Conservation (phyloP, 805 yeast species). For the Teunomyces gatunensis region DNA sequence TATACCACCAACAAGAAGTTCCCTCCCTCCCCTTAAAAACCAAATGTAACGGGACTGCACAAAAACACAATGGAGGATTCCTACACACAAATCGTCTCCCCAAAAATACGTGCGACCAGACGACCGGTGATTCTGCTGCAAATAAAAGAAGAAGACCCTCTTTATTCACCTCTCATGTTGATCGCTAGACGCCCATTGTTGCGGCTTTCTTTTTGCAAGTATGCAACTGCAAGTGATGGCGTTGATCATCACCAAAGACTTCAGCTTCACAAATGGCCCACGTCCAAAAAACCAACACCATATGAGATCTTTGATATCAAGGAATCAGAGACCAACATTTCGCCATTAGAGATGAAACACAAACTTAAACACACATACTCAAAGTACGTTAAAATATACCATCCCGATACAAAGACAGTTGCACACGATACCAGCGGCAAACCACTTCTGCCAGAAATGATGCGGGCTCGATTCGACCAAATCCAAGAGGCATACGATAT, state of each 20-base stretch:
- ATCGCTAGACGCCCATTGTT: not conserved
- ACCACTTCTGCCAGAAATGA: slow-evolving; percentile 29
- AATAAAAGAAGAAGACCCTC: not conserved
- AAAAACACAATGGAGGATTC: not conserved
- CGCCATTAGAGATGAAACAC: slow-evolving; percentile 53
- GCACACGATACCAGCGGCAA: slow-evolving; percentile 27
- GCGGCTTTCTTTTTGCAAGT: not conserved
- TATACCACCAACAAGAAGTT: no score
- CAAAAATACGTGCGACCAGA: no score
- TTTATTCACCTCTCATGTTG: not conserved
- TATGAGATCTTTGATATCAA: slow-evolving; percentile 55
- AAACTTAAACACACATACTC: slow-evolving; percentile 35
- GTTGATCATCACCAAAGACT: slow-evolving; percentile 22
- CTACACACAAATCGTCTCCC: not conserved
- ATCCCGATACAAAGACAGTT: slow-evolving; percentile 61
- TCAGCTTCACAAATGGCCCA: slow-evolving; percentile 56
- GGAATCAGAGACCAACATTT: slow-evolving; percentile 32
- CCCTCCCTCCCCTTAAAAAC: not conserved
- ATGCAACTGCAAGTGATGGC: slow-evolving; percentile 3
- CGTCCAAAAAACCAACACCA: slow-evolving; percentile 56
- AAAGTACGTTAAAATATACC: slow-evolving; percentile 65
- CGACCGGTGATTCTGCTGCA: not conserved
- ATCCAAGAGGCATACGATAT: slow-evolving; percentile 40
- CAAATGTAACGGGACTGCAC: not conserved
- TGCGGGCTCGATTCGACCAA: slow-evolving; percentile 29